Percentiles rank a stretch among this genome's conserved stretches.
Evolutionary conservation across 2,329 filamentous ascomycete species (phyloP).

Genomic region (Fusarium nodosum): DNA sequence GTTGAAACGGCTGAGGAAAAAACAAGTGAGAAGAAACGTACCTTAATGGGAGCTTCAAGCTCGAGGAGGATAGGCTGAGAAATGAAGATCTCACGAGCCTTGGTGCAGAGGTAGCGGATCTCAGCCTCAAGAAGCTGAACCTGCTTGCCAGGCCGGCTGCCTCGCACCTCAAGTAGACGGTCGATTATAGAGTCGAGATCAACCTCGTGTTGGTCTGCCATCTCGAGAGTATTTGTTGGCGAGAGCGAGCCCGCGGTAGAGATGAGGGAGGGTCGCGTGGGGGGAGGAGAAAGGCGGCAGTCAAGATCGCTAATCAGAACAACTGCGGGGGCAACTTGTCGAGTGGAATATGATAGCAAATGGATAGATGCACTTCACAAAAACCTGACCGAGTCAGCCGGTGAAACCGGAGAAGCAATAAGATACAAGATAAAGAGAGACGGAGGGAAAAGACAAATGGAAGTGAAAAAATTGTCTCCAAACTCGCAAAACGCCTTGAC

Average conservation of each 20-base stretch:
- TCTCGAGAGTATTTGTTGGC: conserved; percentile 59
- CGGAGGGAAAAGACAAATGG: conserved; percentile 12
- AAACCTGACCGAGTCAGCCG: conserved; percentile 48
- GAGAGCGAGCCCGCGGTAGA: conserved; percentile 58
- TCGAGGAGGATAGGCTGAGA: conserved; percentile 98
- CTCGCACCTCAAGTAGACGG: conserved; percentile 95
- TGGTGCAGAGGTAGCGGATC: conserved; percentile 97
- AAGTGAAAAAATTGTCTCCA: conserved; percentile 23
- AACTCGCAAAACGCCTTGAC: conserved; percentile 35
- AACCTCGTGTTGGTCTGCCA: conserved; percentile 84
- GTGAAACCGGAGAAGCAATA: conserved; percentile 30
- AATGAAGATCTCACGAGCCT: conserved; percentile 99
- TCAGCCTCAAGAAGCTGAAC: conserved; percentile 96
- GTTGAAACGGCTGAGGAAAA: conserved; percentile 10
- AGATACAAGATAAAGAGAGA: conserved; percentile 20
- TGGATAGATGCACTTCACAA: conserved; percentile 54
- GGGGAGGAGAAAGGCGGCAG: conserved; percentile 45
- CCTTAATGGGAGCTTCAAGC: conserved; percentile 99
- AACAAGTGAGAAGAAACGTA: conserved; percentile 59
- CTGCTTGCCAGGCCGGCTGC: conserved; percentile 97
- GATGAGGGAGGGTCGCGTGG: conserved; percentile 47
- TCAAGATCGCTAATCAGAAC: conserved; percentile 51
- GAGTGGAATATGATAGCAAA: conserved; percentile 48
- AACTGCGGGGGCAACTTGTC: conserved; percentile 49
- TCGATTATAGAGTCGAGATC: conserved; percentile 99